Base-by-base conservation (phyloP, 805 yeast genomes). In the Monosporozyma aquatica region DNA sequence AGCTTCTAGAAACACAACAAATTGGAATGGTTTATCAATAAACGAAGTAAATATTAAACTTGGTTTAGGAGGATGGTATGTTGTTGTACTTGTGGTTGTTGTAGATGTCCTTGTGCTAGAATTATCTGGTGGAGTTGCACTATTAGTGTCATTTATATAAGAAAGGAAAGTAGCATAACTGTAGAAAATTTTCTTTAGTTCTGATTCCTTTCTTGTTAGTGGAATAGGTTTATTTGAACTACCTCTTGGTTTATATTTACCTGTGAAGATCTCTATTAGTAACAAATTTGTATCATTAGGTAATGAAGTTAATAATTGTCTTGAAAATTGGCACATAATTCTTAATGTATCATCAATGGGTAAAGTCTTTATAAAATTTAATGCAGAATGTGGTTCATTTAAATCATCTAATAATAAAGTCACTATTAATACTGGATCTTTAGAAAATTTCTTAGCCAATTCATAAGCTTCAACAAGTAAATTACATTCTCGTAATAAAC, bases 61-160 rank as follows among this genome's bases (percentile, higher is more conserved):
- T 6, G 97, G 97, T 40, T 80, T 73, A 3, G 98, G 98, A 1
- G 97, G 96, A 40, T 81, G 80, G 59, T 92, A 92, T 0, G 92
- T 83, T 13, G 89, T 17, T 3, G 13, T 15, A 3, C 8, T n/a
- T 11, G 89, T 17, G 5, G 13, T 15, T 9, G 5, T n/a, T 11
- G 22, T 30, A 9, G 7, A 7, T 15, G 14, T 9, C 2, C 14
- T 23, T 26, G 20, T 25, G 24, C 32, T 17, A n/a, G n/a, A 20
- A 13, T 9, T 18, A 3, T 17, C 4, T 11, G 29, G n/a, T 15
- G 30, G 18, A 15, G 3, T 24, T 24, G 48, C 20, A 6, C 43
- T 39, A 8, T 53, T 53, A 9, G 65, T 51, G 6, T 61, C 53
- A 26, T 50, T 55, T 67, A 76, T 69, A 48, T 77, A 80, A 4